Conservation (phyloP, 2,329 filamentous ascomycete genomes). For the Leptographium wingfieldii region DNA sequence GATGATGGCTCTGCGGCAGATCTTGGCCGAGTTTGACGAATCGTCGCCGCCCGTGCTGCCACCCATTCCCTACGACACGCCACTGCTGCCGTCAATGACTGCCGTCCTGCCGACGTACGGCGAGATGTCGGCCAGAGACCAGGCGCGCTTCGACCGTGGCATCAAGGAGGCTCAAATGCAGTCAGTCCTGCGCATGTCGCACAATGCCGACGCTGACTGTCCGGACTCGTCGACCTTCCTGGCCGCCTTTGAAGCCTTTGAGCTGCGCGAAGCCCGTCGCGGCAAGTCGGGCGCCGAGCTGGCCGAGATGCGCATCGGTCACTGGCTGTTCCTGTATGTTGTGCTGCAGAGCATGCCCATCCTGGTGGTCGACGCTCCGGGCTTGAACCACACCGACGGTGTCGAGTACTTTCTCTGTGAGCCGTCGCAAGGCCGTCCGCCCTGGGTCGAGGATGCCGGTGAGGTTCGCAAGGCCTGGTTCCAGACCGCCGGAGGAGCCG, state of each 20-base stretch:
- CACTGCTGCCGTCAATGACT: slow-evolving; percentile 59
- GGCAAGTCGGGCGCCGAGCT: slow-evolving; percentile 55
- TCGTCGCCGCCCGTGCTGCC: slow-evolving; percentile 82
- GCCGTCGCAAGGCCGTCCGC: slow-evolving; percentile 56
- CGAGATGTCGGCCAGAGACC: slow-evolving; percentile 57
- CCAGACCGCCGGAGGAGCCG: slow-evolving; percentile 51
- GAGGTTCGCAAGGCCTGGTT: slow-evolving; percentile 61
- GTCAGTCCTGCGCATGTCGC: slow-evolving; percentile 64
- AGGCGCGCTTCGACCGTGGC: slow-evolving; percentile 57
- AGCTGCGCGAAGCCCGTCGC: slow-evolving; percentile 48
- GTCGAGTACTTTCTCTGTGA: slow-evolving; percentile 77
- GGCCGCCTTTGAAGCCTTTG: slow-evolving; percentile 57
- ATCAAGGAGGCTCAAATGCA: slow-evolving; percentile 69
- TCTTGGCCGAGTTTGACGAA: slow-evolving; percentile 79
- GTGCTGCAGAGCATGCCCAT: slow-evolving; percentile 67
- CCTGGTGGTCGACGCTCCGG: slow-evolving; percentile 64
- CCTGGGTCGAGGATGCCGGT: slow-evolving; percentile 58
- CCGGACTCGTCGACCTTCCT: slow-evolving; percentile 48
- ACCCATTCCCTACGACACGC: slow-evolving; percentile 81
- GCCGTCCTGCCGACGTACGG: slow-evolving; percentile 52
- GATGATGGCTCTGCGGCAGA: slow-evolving; percentile 58
- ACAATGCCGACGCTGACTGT: slow-evolving; percentile 59
- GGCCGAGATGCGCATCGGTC: slow-evolving; percentile 57
- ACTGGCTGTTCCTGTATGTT: slow-evolving; percentile 73
- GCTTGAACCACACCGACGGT: slow-evolving; percentile 52